Conservation (phyloP, 176 grass and related monocot genomes). For the Lolium perenne region DNA sequence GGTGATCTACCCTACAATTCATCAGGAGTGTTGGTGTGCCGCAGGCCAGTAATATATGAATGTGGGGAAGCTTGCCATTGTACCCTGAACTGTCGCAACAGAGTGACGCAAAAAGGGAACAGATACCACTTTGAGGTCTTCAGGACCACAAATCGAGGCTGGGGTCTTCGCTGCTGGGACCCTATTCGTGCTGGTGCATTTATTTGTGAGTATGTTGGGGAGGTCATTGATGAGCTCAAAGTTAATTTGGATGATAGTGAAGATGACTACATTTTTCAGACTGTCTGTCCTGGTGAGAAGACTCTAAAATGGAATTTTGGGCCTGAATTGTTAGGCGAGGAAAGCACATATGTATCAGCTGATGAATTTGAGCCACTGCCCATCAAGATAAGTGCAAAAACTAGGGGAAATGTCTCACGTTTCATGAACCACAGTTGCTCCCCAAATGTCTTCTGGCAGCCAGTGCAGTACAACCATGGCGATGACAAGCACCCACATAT, state of each 20-base stretch:
- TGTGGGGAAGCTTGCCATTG: constrained; percentile 71
- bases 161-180: constrained; percentile 86
- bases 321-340: constrained; percentile 59
- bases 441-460: constrained; percentile 90
- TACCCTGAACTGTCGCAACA: constrained; percentile 68
- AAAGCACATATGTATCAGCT: constrained; percentile 39
- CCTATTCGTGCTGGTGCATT: constrained; percentile 80
- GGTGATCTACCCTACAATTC: constrained; percentile 79
- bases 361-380: constrained; percentile 60
- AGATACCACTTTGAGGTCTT: constrained; percentile 83
- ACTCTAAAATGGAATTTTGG: constrained; percentile 75
- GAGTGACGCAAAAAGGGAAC: constrained; percentile 67
- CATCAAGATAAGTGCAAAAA: constrained; percentile 73
- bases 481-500: constrained; percentile 63
- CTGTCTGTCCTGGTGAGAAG: constrained; percentile 62
- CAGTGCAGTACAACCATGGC: constrained; percentile 64
- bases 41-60: constrained; percentile 71
- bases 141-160: constrained; percentile 60
- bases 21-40: constrained; percentile 59
- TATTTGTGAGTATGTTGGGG: constrained; percentile 80
- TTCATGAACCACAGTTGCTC: constrained; percentile 94
- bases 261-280: constrained; percentile 75
- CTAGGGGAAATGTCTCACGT: constrained; percentile 64
- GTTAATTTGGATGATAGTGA: constrained; percentile 54
- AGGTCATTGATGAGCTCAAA: constrained; percentile 53